Base-by-base conservation (phyloP, 192 early-diverging fungal genomes). In the Gryganskiella cystojenkinii region DNA sequence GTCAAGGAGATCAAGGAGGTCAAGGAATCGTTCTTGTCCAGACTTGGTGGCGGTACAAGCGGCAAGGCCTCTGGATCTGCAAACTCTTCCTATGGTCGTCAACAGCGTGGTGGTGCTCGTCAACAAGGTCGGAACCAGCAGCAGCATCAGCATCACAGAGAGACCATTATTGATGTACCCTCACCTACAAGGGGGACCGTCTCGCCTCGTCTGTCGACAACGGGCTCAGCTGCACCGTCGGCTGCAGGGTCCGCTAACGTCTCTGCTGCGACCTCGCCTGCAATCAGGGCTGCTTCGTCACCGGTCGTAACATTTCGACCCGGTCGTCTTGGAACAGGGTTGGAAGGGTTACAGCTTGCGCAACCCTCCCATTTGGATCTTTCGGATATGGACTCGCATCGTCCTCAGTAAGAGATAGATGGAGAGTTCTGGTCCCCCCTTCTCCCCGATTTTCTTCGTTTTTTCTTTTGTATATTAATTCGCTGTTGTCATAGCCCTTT, bases 281-380 rank as follows among this genome's bases (percentile, higher is more conserved):
- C 50, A 1, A 50, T 47, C 0, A 51, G 56, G n/a, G 15, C 51
- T 20, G 15, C 51, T 20, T 15, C 40, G 20, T 20, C 47, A 14
- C 22, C 47, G 4, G 14, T 10, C 10, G 24, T 27, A 13, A 51
- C 34, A n/a, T n/a, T n/a, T n/a, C n/a, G n/a, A n/a, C 34, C 11
- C 44, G 50, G 43, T 8, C 50, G 40, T 6, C 25, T 27, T 17
- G 54, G 56, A 1, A 25, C 61, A 24, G 71, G 71, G 27, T 44
- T 75, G 46, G 71, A 61, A 17, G 64, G 66, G 25, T 22, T 55
- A 24, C 59, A 66, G 7, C 8, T 61, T n/a, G 44, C 56, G 20
- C 71, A 54, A 19, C 64, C 71, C 4, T 67, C 71, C 19, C 64
- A 75, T 15, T 31, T 75, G 14, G 71, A 75, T 50, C 52, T 75